phyloP scores from a whole-genome alignment of 164 flowering plant genomes.

The Magnolia officinalis region DNA sequence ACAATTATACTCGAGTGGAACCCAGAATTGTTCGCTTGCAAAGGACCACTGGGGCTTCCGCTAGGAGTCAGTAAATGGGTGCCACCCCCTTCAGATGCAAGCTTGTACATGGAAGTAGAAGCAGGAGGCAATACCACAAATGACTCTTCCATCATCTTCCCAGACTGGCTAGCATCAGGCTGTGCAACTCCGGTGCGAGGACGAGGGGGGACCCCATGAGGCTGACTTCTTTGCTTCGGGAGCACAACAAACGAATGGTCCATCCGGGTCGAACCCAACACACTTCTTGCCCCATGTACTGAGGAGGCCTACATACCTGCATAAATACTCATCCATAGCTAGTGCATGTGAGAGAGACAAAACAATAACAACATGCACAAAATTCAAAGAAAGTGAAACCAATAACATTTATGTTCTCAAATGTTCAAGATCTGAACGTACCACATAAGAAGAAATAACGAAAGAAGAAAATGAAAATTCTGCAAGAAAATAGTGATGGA shows the following conservation, averaged over 20 bases:
- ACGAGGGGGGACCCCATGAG: constrained; percentile 71
- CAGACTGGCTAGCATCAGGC: constrained; percentile 51
- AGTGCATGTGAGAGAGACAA: too few relatives aligned
- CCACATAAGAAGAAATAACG: background rate
- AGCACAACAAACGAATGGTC: constrained; percentile 92
- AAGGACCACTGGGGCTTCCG: constrained; percentile 42
- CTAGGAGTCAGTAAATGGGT: constrained; percentile 40
- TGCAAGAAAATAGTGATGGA: background rate
- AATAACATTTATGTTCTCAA: too few relatives aligned
- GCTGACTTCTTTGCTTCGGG: constrained; percentile 69
- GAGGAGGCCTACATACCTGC: constrained; percentile 83
- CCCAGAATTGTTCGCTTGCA: constrained; percentile 64
- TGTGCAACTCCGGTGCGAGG: constrained; percentile 50
- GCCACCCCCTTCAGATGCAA: constrained; percentile 60
- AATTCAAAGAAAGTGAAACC: background rate
- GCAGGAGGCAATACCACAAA: constrained; percentile 91
- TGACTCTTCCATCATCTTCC: constrained; percentile 91
- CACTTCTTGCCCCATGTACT: constrained; percentile 65
- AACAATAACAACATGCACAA: background rate
- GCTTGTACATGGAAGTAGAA: constrained; percentile 74
- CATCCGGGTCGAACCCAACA: constrained; percentile 69
- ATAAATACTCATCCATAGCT: constrained; percentile 5
- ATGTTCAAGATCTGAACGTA: too few relatives aligned
- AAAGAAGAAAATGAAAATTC: background rate
- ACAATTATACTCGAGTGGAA: constrained; percentile 81